Conservation (phyloP, 2,329 filamentous ascomycete genomes). For the Grosmannia serpens region DNA sequence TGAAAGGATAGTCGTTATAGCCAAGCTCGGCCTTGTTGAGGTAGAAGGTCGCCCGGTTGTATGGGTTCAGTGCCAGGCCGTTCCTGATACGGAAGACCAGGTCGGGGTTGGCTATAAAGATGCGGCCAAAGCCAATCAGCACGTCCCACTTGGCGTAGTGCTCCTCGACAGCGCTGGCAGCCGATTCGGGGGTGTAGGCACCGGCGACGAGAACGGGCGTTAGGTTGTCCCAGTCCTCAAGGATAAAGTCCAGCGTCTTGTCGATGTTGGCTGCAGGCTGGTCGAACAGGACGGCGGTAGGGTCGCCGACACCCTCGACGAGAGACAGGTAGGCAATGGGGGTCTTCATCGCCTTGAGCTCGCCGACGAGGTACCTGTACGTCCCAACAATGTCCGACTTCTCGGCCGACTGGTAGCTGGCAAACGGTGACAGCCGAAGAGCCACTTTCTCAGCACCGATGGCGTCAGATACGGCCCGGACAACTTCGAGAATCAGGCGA, state of each 20-base stretch:
- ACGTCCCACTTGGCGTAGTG: constrained; percentile 16
- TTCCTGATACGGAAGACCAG: constrained; percentile 27
- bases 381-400: constrained; percentile 23
- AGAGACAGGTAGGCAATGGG: constrained; percentile 41
- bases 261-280: constrained; percentile 15
- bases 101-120: constrained; percentile 33
- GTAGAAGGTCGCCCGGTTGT: constrained; percentile 29
- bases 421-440: constrained; percentile 44
- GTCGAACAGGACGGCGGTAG: neutral
- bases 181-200: constrained; percentile 14
- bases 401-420: constrained; percentile 43
- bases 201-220: constrained; percentile 21
- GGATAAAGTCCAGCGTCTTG: constrained; percentile 19
- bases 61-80: constrained; percentile 23
- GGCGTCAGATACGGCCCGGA: constrained; percentile 41
- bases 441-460: constrained; percentile 36
- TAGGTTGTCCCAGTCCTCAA: constrained; percentile 17
- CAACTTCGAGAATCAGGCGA: constrained; percentile 55
- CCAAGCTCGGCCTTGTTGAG: constrained; percentile 20
- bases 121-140: constrained; percentile 27
- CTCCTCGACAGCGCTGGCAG: constrained; percentile 17
- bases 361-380: constrained; percentile 1
- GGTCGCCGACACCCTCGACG: constrained; percentile 30
- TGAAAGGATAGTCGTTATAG: constrained; percentile 27
- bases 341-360: constrained; percentile 18